Evolutionary conservation across 1,284 basidiomycete species (phyloP).

Genomic region (Sphaerobolus stellatus): DNA sequence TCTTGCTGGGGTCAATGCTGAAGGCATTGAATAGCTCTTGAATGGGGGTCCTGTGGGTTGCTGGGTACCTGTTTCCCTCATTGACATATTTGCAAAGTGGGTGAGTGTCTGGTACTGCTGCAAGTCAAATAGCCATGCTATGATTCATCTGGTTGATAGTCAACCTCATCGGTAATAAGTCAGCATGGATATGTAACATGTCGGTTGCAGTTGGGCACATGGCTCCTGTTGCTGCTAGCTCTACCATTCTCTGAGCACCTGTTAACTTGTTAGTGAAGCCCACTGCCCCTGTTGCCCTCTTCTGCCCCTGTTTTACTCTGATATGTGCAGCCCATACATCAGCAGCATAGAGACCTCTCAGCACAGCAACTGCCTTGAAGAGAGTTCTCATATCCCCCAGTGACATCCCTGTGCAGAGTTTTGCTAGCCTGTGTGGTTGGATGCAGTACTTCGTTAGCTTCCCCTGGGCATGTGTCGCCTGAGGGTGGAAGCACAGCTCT

Average conservation of each 20-base stretch:
- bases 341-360: not conserved
- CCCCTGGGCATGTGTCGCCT: not conserved
- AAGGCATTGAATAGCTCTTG: not conserved
- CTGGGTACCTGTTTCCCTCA: not conserved
- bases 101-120: not conserved
- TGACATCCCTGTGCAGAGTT: not conserved
- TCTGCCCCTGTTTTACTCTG: not conserved
- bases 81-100: not conserved
- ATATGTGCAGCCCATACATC: not conserved
- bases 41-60: not conserved
- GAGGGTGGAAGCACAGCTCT: not conserved
- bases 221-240: conserved; percentile 1
- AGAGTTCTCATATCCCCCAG: not conserved
- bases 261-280: not conserved
- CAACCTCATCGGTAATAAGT: conserved; percentile 27
- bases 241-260: conserved; percentile 3
- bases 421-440: not conserved
- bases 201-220: conserved; percentile 4
- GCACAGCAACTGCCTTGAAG: not conserved
- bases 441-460: not conserved
- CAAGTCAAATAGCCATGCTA: conserved; percentile 2
- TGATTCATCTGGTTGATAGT: conserved; percentile 26
- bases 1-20: not conserved
- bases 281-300: conserved; percentile 2
- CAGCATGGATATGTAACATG: conserved; percentile 1